phyloP scores from a whole-genome alignment of 177 flowering plant species.

The Telopea speciosissima region DNA sequence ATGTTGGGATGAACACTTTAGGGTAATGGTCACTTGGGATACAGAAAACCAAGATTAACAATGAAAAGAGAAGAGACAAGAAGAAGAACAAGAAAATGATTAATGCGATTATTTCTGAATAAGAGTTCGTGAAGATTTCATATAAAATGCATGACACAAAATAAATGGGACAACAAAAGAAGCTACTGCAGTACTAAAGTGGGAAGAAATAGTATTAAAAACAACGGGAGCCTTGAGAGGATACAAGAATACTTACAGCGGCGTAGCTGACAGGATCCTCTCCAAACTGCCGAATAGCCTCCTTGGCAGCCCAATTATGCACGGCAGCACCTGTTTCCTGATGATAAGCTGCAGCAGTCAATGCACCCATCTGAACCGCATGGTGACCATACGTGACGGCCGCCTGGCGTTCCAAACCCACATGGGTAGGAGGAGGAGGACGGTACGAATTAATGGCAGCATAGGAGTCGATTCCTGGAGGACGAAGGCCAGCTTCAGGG shows the following conservation, averaged over 20 bases:
- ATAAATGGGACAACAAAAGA: background rate
- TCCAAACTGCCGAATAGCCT: conserved; percentile 19
- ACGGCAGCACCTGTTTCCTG: conserved; percentile 8
- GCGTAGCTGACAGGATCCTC: conserved; percentile 9
- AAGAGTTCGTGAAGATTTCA: too few species aligned
- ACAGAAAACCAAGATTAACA: too few species aligned
- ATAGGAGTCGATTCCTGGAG: conserved; percentile 19
- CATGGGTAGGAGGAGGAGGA: background rate
- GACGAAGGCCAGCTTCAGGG: background rate
- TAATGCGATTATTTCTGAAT: too few species aligned
- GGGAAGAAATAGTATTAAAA: background rate
- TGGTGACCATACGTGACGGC: conserved; percentile 4
- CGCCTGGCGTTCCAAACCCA: conserved; percentile 8
- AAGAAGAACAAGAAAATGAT: too few species aligned
- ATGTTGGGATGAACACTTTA: too few species aligned
- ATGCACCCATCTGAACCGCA: background rate
- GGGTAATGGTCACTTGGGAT: too few species aligned
- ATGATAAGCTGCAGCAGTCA: conserved; percentile 3
- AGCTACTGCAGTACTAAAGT: background rate
- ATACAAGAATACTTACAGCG: conserved; percentile 13
- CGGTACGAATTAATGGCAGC: background rate
- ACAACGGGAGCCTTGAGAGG: background rate
- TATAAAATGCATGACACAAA: background rate
- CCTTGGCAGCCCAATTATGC: conserved; percentile 14
- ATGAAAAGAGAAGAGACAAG: too few species aligned